Evolutionary conservation across 768 basidiomycete species (phyloP).

Genomic region (Omphalotus guepiniiformis): DNA sequence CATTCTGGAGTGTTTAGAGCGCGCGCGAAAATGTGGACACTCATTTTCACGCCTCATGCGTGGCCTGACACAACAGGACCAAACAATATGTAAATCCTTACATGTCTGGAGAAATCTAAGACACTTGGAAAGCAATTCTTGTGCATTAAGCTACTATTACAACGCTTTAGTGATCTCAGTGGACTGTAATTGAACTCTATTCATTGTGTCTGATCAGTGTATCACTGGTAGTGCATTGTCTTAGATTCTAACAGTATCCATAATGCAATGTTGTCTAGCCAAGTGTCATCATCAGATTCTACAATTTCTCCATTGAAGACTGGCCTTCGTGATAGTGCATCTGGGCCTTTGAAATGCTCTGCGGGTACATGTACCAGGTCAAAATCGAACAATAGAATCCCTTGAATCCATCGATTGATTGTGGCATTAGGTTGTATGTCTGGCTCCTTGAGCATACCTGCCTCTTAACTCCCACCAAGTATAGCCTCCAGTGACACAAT

Average conservation of each 20-base stretch:
- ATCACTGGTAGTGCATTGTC: constrained; percentile 1
- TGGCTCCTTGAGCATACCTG: constrained; percentile 13
- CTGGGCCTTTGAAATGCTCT: constrained; percentile 25
- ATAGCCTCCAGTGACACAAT: constrained; percentile 10
- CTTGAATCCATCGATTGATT: constrained; percentile 35
- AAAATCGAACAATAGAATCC: constrained; percentile 32
- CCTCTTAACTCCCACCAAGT: constrained; percentile 23
- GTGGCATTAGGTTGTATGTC: constrained; percentile 28
- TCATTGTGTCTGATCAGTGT: not conserved
- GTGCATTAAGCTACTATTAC: no score
- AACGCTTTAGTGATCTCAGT: no score
- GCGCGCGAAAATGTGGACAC: no score
- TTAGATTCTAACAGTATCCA: constrained; percentile 10
- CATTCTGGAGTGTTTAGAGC: no score
- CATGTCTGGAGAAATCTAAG: no score
- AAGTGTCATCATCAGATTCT: constrained; percentile 20
- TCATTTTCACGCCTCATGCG: no score
- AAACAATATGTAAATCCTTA: no score
- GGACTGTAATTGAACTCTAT: no score
- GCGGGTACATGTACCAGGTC: constrained; percentile 29
- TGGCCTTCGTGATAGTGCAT: constrained; percentile 26
- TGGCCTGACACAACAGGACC: no score
- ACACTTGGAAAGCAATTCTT: no score
- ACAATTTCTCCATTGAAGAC: constrained; percentile 15
- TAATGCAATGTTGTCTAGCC: not conserved